phyloP scores from a whole-genome alignment of 352 stramenopile species.

The Aphanomyces stellatus region DNA sequence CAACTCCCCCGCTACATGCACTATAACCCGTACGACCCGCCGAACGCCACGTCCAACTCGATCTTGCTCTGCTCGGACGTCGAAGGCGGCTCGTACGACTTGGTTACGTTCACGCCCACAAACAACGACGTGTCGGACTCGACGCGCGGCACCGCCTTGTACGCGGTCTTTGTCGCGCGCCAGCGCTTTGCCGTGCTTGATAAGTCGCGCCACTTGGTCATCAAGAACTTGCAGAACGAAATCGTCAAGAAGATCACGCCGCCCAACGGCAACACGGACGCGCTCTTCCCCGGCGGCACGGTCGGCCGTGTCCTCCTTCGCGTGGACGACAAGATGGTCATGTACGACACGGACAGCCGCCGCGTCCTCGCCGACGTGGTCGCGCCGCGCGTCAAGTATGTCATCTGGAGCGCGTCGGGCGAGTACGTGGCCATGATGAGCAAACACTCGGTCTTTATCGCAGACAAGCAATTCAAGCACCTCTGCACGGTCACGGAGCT shows the following conservation, averaged over 20 bases:
- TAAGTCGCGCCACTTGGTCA: slow-evolving; percentile 94
- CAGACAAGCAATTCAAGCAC: slow-evolving; percentile 97
- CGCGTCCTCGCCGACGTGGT: slow-evolving; percentile 95
- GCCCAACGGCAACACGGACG: slow-evolving; percentile 92
- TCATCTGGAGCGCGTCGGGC: slow-evolving; percentile 96
- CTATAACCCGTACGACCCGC: slow-evolving; percentile 95
- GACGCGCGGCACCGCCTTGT: slow-evolving; percentile 90
- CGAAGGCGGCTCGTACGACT: slow-evolving; percentile 97
- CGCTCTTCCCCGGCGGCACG: slow-evolving; percentile 94
- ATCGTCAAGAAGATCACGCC: slow-evolving; percentile 96
- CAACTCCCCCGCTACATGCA: slow-evolving; percentile 90
- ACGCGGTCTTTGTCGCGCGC: slow-evolving; percentile 95
- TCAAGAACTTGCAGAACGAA: slow-evolving; percentile 99
- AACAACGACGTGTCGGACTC: slow-evolving; percentile 86
- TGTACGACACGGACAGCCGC: slow-evolving; percentile 98
- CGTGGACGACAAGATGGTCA: slow-evolving; percentile 94
- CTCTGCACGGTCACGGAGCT: slow-evolving; percentile 96
- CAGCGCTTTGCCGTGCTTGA: slow-evolving; percentile 98
- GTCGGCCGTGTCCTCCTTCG: slow-evolving; percentile 96
- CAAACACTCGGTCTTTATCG: slow-evolving; percentile 97
- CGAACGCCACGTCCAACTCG: slow-evolving; percentile 72
- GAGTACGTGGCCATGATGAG: slow-evolving; percentile 95
- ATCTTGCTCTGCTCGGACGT: slow-evolving; percentile 93
- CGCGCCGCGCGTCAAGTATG: slow-evolving; percentile 95
- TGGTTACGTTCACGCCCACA: slow-evolving; percentile 90